Percentiles rank a stretch among this genome's conserved stretches.
phyloP scores from a whole-genome alignment of 371 early-diverging fungal genomes.

The Mucor plumbeus region DNA sequence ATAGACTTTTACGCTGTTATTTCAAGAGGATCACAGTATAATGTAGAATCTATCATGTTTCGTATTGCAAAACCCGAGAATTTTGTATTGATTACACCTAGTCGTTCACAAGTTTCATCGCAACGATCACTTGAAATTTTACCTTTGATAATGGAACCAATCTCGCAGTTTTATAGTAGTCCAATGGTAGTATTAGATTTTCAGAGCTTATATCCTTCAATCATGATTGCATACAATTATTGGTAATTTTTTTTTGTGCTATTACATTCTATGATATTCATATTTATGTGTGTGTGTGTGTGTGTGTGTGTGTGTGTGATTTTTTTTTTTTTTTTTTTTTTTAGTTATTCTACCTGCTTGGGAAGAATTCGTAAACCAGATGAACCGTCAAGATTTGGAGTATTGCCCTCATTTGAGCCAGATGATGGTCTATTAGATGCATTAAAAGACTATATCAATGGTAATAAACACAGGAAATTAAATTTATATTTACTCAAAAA shows the following conservation, averaged over 20 bases:
- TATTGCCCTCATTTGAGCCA: conserved; percentile 26
- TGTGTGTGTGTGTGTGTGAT: too few relatives aligned
- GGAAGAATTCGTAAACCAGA: conserved; percentile 60
- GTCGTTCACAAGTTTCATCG: conserved; percentile 67
- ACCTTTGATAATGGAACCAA: conserved; percentile 90
- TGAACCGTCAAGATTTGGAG: conserved; percentile 51
- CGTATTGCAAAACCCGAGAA: conserved; percentile 86
- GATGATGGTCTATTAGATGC: conserved; percentile 39
- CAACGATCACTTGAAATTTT: conserved; percentile 82
- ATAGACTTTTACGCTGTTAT: conserved; percentile 86
- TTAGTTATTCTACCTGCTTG: conserved; percentile 83
- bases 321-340: too few relatives aligned
- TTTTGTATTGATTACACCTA: conserved; percentile 67
- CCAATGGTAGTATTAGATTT: conserved; percentile 91
- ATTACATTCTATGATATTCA: not conserved
- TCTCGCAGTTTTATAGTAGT: conserved; percentile 77
- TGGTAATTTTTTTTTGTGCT: conserved; percentile 55
- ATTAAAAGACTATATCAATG: conserved; percentile 70
- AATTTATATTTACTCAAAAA: not conserved
- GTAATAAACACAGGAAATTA: conserved; percentile 34
- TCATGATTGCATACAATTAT: conserved; percentile 95
- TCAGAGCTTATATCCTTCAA: conserved; percentile 90
- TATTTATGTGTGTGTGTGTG: too few relatives aligned
- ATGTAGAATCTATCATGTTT: conserved; percentile 87
- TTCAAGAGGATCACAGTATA: conserved; percentile 88